Base-by-base conservation (phyloP, 2,329 filamentous ascomycete genomes). In the Parastagonospora nodorum region DNA sequence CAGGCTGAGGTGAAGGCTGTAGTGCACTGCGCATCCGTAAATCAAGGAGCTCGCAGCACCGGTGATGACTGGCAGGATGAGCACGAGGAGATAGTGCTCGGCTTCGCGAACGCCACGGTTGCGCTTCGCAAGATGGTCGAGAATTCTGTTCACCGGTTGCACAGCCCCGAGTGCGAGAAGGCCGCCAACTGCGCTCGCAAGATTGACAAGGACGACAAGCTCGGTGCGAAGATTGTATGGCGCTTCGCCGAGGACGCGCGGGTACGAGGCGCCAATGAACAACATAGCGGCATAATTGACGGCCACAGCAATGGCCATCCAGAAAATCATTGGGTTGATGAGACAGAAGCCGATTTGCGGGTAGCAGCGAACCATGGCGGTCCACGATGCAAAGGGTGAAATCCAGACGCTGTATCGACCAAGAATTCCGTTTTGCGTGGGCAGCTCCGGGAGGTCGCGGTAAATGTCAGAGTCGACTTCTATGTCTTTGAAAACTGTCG, bases 401-500 rank as follows among this genome's bases (percentile, higher is more conserved):
- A 66, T 60, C 1, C 49, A 50, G 4, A 68, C 9, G 8, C 14
- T 19, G 19, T 19, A 31, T 11, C 39, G 52, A 11, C 63, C 60
- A 10, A 63, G 33, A 11, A 55, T 2, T 42, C 58, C 8, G 24
- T 47, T 5, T 48, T 51, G 12, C 44, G 19, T 16, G 30, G 65
- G 55, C 29, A 56, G 24, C 15, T 58, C 51, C 1, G 66, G 66
- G 0, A 69, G 53, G 28, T 68, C 61, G 30, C 58, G 55, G 42
- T 67, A 68, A 29, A 68, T 51, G 9, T 58, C 50, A 0, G 65
- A 65, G 9, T 68, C 60, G 2, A 56, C 50, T 2, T 70, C 66
- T 52, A 62, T 64, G 19, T 74, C 67, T 29, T 71, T 57, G 56
- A 74, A 76, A 24, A 77, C 65, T 5, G 63, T 68, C 10, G 76